A percentile compares a stretch with the other conserved stretches of the same genome.
Evolutionary conservation across 306 rosid genomes (phyloP).

Genomic region (Dalbergia cochinchinensis): DNA sequence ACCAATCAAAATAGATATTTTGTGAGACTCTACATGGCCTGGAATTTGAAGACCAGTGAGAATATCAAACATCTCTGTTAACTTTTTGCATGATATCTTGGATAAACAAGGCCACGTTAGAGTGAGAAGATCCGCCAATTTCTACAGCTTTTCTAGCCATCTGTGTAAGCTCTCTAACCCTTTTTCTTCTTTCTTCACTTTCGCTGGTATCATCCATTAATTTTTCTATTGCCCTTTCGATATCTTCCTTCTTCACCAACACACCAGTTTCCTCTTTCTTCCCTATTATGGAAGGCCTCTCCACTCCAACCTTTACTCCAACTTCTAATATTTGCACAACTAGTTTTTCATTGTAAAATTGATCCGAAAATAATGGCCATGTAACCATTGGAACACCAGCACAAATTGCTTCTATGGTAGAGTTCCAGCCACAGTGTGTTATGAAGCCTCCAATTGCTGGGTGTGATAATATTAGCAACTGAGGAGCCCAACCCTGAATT

Average conservation of each 20-base stretch:
- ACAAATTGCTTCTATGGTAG: slow-evolving; percentile 59
- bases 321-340: slow-evolving; percentile 41
- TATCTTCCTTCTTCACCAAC: slow-evolving; percentile 51
- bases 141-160: slow-evolving; percentile 56
- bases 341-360: slow-evolving; percentile 54
- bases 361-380: slow-evolving; percentile 69
- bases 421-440: slow-evolving; percentile 78
- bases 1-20: no score
- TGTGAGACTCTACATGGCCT: no score
- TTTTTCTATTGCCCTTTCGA: slow-evolving; percentile 50
- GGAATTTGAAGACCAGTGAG: background rate
- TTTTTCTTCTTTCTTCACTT: slow-evolving; percentile 52
- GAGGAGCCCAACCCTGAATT: slow-evolving; percentile 75
- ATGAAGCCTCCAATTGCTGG: slow-evolving; percentile 61
- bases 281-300: slow-evolving; percentile 28
- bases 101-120: slow-evolving; percentile 44
- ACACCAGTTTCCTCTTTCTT: slow-evolving; percentile 48
- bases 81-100: slow-evolving; percentile 54
- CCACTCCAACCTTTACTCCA: slow-evolving; percentile 55
- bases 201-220: slow-evolving; percentile 51
- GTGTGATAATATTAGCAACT: slow-evolving; percentile 58
- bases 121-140: slow-evolving; percentile 72
- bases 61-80: background rate
- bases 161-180: slow-evolving; percentile 40
- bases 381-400: slow-evolving; percentile 67